phyloP scores from a whole-genome alignment of 805 yeast species.

The Starmerella apicola region DNA sequence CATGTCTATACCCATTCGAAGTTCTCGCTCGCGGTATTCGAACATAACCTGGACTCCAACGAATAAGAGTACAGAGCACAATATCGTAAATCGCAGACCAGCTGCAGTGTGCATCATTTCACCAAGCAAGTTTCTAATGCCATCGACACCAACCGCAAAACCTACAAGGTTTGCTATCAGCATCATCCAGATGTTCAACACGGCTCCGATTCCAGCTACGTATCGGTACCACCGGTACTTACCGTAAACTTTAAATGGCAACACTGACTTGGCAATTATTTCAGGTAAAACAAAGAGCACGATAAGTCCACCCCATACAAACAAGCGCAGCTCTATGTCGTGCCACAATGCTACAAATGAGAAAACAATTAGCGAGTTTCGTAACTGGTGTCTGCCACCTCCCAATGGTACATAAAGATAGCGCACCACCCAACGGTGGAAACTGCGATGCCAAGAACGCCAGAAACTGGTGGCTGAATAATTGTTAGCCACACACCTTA shows the following conservation, averaged over 20 bases:
- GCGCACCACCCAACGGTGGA: slow-evolving; percentile 76
- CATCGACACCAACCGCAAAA: slow-evolving; percentile 85
- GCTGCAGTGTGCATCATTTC: slow-evolving; percentile 61
- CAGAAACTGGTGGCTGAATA: slow-evolving; percentile 90
- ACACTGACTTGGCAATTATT: slow-evolving; percentile 41
- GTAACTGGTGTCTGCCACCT: slow-evolving; percentile 56
- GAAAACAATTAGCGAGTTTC: slow-evolving; percentile 75
- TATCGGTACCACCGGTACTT: slow-evolving; percentile 61
- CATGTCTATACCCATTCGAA: slow-evolving; percentile 67
- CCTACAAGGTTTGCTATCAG: slow-evolving; percentile 93
- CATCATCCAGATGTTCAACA: slow-evolving; percentile 90
- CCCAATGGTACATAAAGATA: slow-evolving; percentile 89
- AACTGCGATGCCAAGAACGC: slow-evolving; percentile 98
- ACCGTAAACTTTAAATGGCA: slow-evolving; percentile 30
- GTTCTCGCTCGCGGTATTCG: slow-evolving; percentile 78
- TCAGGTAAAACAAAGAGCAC: slow-evolving; percentile 85
- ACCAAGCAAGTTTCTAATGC: slow-evolving; percentile 49
- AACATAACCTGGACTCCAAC: slow-evolving; percentile 89
- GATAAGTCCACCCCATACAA: slow-evolving; percentile 93
- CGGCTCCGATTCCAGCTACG: slow-evolving; percentile 77
- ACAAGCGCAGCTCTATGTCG: slow-evolving; percentile 74
- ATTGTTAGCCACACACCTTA: slow-evolving; percentile 88
- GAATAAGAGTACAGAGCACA: slow-evolving; percentile 58
- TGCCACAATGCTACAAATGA: slow-evolving; percentile 98
- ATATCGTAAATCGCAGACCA: slow-evolving; percentile 48